Evolutionary conservation across 2,329 filamentous ascomycete species (phyloP).

Genomic region (Microascus cirrosus): DNA sequence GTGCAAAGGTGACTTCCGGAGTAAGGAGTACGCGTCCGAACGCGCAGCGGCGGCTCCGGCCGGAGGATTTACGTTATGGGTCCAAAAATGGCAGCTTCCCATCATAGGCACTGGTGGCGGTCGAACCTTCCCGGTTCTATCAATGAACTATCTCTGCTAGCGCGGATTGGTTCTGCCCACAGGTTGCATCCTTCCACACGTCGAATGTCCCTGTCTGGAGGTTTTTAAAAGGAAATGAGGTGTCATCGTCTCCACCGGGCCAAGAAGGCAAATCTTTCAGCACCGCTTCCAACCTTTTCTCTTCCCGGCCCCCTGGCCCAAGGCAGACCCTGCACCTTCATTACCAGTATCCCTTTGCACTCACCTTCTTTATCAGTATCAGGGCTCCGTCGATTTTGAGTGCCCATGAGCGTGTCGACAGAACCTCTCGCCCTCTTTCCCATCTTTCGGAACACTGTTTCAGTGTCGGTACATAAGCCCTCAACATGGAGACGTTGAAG

Average conservation of each 20-base stretch:
- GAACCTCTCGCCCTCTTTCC: neutral
- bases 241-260: neutral
- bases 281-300: neutral
- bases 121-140: neutral
- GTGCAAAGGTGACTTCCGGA: neutral
- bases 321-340: neutral
- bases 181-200: neutral
- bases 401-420: neutral
- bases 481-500: constrained; percentile 11
- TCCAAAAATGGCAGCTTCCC: neutral
- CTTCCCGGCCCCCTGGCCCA: neutral
- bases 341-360: neutral
- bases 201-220: neutral
- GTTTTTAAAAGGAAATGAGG: neutral
- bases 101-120: neutral
- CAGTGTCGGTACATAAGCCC: neutral
- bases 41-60: neutral
- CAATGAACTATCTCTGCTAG: neutral
- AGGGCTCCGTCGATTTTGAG: neutral
- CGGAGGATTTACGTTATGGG: neutral
- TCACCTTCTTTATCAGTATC: neutral
- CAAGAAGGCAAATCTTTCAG: neutral
- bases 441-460: neutral
- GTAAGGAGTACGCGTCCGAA: neutral
- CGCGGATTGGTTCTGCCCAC: neutral